phyloP scores from a whole-genome alignment of 2,329 filamentous ascomycete species.

The Aspergillus sp. region DNA sequence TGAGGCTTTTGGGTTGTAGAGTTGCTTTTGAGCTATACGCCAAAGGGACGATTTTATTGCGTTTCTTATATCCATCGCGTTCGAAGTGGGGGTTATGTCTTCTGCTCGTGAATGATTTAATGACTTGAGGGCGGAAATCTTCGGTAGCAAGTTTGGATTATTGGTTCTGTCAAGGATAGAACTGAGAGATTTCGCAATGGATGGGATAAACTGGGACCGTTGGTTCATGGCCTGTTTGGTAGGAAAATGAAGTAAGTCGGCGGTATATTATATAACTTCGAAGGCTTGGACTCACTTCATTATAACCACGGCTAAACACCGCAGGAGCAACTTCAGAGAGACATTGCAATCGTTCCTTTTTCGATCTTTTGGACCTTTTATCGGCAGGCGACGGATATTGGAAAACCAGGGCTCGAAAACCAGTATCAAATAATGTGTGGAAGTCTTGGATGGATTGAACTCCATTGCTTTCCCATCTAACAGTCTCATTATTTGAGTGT shows the following conservation, averaged over 20 bases:
- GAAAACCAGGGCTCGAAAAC: conserved; percentile 17
- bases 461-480: neutral
- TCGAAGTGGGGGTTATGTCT: neutral
- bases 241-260: neutral
- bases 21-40: conserved; percentile 23
- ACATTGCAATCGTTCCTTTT: conserved; percentile 5
- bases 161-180: conserved; percentile 23
- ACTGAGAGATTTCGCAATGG: conserved; percentile 29
- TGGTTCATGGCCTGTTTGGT: conserved; percentile 29
- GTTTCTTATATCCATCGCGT: conserved; percentile 2
- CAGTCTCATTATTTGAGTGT: neutral
- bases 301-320: conserved; percentile 26
- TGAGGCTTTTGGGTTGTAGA: conserved; percentile 13
- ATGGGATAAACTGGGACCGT: conserved; percentile 28
- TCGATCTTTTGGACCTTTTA: conserved; percentile 1
- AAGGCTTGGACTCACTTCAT: conserved; percentile 15
- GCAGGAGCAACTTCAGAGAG: conserved; percentile 23
- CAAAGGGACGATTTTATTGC: conserved; percentile 27
- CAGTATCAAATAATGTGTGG: conserved; percentile 19
- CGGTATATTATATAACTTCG: neutral
- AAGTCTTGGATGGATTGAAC: conserved; percentile 2
- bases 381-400: neutral
- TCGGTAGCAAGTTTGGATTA: conserved; percentile 9
- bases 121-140: conserved; percentile 6
- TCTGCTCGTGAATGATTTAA: neutral